Base-by-base conservation (phyloP, 2,329 filamentous ascomycete species). In the Colletotrichum cuscutae region DNA sequence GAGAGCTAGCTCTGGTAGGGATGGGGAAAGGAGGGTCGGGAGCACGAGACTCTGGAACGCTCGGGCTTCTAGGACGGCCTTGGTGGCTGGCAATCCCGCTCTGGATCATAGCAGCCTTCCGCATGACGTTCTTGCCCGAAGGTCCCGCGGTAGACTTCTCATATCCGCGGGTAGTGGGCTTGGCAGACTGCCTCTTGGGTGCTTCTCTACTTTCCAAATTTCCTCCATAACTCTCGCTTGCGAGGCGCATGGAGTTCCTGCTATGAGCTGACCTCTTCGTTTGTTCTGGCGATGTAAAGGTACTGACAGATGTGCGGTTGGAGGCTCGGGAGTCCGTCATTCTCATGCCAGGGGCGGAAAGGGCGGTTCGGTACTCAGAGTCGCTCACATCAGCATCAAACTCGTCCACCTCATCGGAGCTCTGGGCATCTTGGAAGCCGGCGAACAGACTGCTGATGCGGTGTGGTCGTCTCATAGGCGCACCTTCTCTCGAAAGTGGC, bases 361-460 rank as follows among this genome's bases (percentile, higher is more conserved):
- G 83, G 2, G 90, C 89, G 5, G 91, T 93, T 71, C 88, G 86
- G 80, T 88, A 93, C 76, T 94, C 92, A 1, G 89, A 88, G 76
- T 94, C 93, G 77, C 89, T 92, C 74, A 89, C 75, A 61, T 93
- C 90, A 4, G 81, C 84, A 72, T 92, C 90, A 80, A 91, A 91
- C 32, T 92, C 90, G 53, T 92, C 90, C 3, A 80, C 85, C 68
- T 94, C 92, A 57, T 91, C 91, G 8, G 92, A 92, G 77, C 91
- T 94, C 57, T 86, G 87, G 13, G 90, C 90, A 59, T 96, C 94
- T 52, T 64, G 61, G 76, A 97, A 97, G 0, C 94, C 94, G 37
- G 94, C 93, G 81, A 97, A 97, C n/a, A 97, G 85, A 79, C 94
- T 97, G 82, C 93, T 96, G 61, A 94, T 92, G 68, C 94, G 89